These are phyloP conservation scores for Fagopyrum homotropicum DNA, from an alignment of 148 eudicot species.

Conservation along the genomic window DNA sequence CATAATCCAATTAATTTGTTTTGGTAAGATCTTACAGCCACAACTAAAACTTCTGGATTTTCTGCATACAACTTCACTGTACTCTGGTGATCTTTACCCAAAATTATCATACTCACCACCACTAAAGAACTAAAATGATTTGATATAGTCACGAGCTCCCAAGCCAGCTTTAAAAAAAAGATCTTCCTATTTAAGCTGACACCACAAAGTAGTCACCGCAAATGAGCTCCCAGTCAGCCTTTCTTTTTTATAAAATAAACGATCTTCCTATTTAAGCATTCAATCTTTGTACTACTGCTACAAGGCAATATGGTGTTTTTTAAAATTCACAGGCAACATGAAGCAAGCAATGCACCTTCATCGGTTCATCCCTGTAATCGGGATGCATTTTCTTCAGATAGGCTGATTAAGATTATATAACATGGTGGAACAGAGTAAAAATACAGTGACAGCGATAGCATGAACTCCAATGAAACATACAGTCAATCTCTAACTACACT, in stretches of 20 bases:
- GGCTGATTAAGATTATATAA: neutral
- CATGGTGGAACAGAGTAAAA: neutral
- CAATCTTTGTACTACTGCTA: neutral
- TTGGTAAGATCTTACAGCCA: neutral
- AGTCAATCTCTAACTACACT: neutral
- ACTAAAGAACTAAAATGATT: too few species aligned
- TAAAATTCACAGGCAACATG: neutral
- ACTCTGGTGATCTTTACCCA: neutral
- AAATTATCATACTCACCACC: neutral
- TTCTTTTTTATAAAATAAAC: neutral
- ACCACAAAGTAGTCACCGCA: neutral
- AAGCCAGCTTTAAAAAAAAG: neutral
- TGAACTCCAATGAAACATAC: neutral
- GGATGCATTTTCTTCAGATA: neutral
- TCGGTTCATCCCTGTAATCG: neutral
- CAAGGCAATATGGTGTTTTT: neutral
- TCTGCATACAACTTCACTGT: neutral
- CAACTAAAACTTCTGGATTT: neutral
- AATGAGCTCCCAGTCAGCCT: neutral
- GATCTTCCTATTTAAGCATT: neutral
- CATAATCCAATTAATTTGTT: too few species aligned
- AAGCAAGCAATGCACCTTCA: neutral
- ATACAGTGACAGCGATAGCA: neutral
- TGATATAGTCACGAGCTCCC: neutral
- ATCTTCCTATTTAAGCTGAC: too few species aligned